Percentiles rank a stretch among this genome's conserved stretches.
Evolutionary conservation across 345 rosid genomes (phyloP).

Genomic region (Ricinus communis): DNA sequence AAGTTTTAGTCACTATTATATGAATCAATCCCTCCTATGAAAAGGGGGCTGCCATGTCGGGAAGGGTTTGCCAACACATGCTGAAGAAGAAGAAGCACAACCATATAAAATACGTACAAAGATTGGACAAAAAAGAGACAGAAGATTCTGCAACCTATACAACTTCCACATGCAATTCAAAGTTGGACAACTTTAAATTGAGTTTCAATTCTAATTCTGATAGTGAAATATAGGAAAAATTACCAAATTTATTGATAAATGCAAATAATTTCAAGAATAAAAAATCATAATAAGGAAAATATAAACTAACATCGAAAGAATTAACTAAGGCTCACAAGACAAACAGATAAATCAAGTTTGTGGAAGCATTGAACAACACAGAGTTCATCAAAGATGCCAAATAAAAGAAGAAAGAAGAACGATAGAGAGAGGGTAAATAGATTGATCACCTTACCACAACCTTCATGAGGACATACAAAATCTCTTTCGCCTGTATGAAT

Average conservation of each 20-base stretch:
- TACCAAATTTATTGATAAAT: background rate
- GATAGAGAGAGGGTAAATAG: slow-evolving; percentile 15
- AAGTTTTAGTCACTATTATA: background rate
- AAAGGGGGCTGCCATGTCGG: background rate
- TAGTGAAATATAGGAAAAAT: background rate
- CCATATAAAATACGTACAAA: too few species aligned
- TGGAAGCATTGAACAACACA: background rate
- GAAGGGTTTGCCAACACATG: too few species aligned
- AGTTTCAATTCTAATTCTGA: background rate
- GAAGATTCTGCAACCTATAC: background rate
- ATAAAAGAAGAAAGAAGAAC: background rate
- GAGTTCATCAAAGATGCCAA: background rate
- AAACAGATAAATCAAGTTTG: background rate
- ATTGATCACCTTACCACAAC: slow-evolving; percentile 91
- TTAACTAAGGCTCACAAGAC: background rate
- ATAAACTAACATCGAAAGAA: background rate
- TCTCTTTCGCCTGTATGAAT: slow-evolving; percentile 93
- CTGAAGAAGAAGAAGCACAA: background rate
- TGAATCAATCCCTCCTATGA: background rate
- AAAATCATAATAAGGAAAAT: background rate
- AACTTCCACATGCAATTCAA: background rate
- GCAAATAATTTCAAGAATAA: background rate
- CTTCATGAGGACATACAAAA: slow-evolving; percentile 87
- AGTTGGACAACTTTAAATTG: background rate
- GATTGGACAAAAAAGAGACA: background rate